These are phyloP conservation scores for Letharia columbiana DNA, from an alignment of 495 filamentous ascomycete species.

Conservation along the genomic window DNA sequence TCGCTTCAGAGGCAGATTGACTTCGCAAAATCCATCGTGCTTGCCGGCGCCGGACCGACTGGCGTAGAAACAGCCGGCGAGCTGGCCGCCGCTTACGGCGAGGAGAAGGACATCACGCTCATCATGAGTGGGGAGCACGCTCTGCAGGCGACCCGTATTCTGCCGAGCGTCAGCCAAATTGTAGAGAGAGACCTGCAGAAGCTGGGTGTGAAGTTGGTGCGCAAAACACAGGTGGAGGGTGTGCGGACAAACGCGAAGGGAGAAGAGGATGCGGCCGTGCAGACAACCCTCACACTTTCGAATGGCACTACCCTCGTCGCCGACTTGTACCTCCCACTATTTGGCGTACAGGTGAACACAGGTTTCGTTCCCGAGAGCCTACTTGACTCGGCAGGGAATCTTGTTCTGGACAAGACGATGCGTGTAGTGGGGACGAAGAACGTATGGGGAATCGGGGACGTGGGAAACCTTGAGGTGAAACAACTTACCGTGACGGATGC, in stretches of 20 bases:
- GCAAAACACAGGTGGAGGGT: conserved; percentile 9
- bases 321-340: conserved; percentile 19
- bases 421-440: conserved; percentile 36
- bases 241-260: conserved; percentile 4
- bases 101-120: conserved; percentile 39
- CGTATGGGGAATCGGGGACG: conserved; percentile 47
- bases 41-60: conserved; percentile 60
- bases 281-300: conserved; percentile 15
- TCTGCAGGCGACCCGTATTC: conserved; percentile 8
- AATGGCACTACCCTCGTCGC: conserved; percentile 3
- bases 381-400: conserved; percentile 44
- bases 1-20: conserved; percentile 39
- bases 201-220: conserved; percentile 14
- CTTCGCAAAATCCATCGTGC: conserved; percentile 49
- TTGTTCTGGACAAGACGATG: conserved; percentile 49
- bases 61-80: conserved; percentile 59
- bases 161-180: conserved; percentile 2
- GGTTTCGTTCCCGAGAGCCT: conserved; percentile 13
- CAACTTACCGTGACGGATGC: conserved; percentile 18
- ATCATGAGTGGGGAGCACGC: conserved; percentile 23
- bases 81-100: conserved; percentile 33
- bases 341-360: conserved; percentile 15
- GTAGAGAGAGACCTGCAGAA: conserved; percentile 16
- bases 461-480: conserved; percentile 23
- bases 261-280: not conserved